A percentile compares a stretch with the other conserved stretches of the same genome.
Evolutionary conservation across 768 basidiomycete species (phyloP).

Genomic region (Strobilomyces echinocephalus): DNA sequence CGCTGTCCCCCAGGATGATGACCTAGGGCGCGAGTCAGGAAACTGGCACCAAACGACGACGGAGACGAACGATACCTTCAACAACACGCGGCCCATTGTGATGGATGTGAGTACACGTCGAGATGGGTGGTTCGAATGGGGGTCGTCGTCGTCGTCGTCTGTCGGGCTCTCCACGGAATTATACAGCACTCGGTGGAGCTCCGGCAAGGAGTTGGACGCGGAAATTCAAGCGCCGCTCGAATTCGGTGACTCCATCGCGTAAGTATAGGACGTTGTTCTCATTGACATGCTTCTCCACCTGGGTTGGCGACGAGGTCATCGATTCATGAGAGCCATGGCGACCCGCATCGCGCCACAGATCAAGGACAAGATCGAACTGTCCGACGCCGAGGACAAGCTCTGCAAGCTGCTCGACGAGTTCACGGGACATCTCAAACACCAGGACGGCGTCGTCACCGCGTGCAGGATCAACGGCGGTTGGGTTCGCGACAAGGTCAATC

Average conservation of each 20-base stretch:
- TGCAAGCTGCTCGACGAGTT: constrained; percentile 81
- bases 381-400: constrained; percentile 61
- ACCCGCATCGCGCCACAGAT: constrained; percentile 30
- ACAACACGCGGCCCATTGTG: constrained; percentile 76
- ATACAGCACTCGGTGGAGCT: constrained; percentile 12
- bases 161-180: not conserved
- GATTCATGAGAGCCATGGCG: constrained; percentile 25
- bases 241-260: constrained; percentile 9
- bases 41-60: not conserved
- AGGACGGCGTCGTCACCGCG: constrained; percentile 50
- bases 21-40: constrained; percentile 53
- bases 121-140: not conserved
- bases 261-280: too few relatives aligned
- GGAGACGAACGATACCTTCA: constrained; percentile 55
- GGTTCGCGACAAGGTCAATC: constrained; percentile 92
- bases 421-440: constrained; percentile 48
- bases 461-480: constrained; percentile 97
- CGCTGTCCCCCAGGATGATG: constrained; percentile 98
- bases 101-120: not conserved
- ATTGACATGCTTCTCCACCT: constrained; percentile 1
- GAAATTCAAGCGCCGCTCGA: constrained; percentile 26
- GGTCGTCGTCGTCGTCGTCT: constrained; percentile 2
- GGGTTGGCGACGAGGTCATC: constrained; percentile 7
- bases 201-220: constrained; percentile 10
- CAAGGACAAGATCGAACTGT: constrained; percentile 48